Base-by-base conservation (phyloP, 257 asterid genomes). In the Nicotiana attenuata region DNA sequence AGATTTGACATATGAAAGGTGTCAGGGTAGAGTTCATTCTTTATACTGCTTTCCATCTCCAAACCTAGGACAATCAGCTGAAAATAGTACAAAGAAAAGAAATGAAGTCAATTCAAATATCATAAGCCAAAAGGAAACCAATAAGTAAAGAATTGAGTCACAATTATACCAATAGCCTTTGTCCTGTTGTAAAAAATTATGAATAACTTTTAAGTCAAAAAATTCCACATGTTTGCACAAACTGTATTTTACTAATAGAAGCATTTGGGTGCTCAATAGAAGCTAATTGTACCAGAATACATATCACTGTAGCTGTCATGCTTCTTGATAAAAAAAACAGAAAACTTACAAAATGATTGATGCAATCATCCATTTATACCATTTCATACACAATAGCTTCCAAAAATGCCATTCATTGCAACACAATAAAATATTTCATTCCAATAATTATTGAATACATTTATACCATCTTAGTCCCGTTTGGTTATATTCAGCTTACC, bases 1-100 rank as follows among this genome's bases (percentile, higher is more conserved):
- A 78, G 75, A 60, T 78, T 60, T 33, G 82, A 78, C 67, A 78
- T 57, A 64, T 26, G 24, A 2, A 60, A 78, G 22, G 19, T 64
- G 59, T 78, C 82, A 2, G 75, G 24, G 73, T 78, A 78, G 41
- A 78, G 82, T 47, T 78, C 82, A 24, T 78, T 20, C 73, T 38
- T 60, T 4, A 60, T 60, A 38, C 59, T 78, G 15, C 60, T 47
- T 20, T 78, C 82, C 82, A 78, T 78, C 45, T 60, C 33, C 41
- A 78, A n/a, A 16, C 38, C 73, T 33, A 35, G 24, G 59, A 38
- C 17, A 78, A 38, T 11, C 60, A 78, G 53, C 59, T 78, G 41
- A 60, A 65, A 60, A 78, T 2, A 41, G 22, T 20, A 26, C 20
- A 8, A 60, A 60, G 10, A 69, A 13, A 3, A 47, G 20, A 78